Base-by-base conservation (phyloP, 106 monocot genomes). In the Dioscorea alata region DNA sequence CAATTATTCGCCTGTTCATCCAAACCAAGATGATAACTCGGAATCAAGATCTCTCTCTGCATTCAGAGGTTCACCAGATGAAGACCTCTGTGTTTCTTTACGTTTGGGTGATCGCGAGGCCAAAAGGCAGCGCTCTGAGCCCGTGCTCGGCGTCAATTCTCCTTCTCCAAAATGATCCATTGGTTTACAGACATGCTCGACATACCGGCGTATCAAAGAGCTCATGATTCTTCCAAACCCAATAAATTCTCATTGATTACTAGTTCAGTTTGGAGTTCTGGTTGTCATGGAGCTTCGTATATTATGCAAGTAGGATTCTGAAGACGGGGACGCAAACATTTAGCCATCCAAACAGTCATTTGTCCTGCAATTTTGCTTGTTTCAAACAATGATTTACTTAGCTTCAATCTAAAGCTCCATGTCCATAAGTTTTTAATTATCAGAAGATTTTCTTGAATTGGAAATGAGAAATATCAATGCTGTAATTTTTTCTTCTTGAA, bases 111-210 rank as follows among this genome's bases (percentile, higher is more conserved):
- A 61, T 61, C 42, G 71, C 4, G 61, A 61, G 49, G 28, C 61
- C 6, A 71, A 71, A 23, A 71, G 71, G 50, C 84, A 62, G 62
- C 81, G 75, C 9, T 73, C 78, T 17, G 89, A 84, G 32, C 60
- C 74, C 31, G 51, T 57, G 62, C 51, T 9, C 16, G 51, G 15
- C 28, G 28, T 49, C 15, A 63, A 81, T 28, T 75, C 51, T 42
- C 42, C 42, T 42, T 42, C 42, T 34, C 56, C 54, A 12, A 63
- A 76, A 65, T 8, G 54, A 54, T 54, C 0, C 19, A 0, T 16
- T 15, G 6, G 5, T 18, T 16, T 1, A 5, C 19, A 54, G 54
- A 54, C 54, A 18, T 16, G 54, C 3, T 54, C 54, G 15, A 2
- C 54, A 15, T 19, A 42, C 42, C 10, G 42, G 1, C 42, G 4